Conservation (phyloP, 2,329 filamentous ascomycete genomes). For the Epichloe scottii region DNA sequence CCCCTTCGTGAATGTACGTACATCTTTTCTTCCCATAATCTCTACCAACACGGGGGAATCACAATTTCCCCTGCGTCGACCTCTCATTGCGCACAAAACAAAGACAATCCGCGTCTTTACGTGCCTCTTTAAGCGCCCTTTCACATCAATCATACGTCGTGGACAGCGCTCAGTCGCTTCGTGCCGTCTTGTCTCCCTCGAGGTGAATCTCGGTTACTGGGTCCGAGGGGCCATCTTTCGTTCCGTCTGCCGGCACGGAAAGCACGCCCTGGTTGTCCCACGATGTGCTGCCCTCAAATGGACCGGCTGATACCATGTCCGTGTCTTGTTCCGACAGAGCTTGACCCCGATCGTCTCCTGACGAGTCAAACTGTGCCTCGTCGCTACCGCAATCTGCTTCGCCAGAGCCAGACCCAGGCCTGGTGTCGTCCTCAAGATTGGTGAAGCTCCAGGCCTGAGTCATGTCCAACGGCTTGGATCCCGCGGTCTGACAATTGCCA, state of each 20-base stretch:
- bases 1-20: neutral
- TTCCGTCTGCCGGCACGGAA: constrained; percentile 24
- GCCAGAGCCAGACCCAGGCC: constrained; percentile 19
- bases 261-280: constrained; percentile 27
- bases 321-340: constrained; percentile 17
- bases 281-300: constrained; percentile 7
- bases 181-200: constrained; percentile 24
- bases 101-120: neutral
- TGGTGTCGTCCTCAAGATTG: constrained; percentile 17
- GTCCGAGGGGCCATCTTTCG: constrained; percentile 26
- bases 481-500: constrained; percentile 20
- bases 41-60: neutral
- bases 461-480: constrained; percentile 19
- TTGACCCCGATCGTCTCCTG: constrained; percentile 21
- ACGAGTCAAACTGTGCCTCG: constrained; percentile 29
- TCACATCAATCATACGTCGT: neutral
- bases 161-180: constrained; percentile 10
- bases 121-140: neutral
- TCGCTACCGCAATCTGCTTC: constrained; percentile 29
- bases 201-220: constrained; percentile 39
- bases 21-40: neutral
- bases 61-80: neutral
- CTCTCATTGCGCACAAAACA: neutral
- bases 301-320: constrained; percentile 15
- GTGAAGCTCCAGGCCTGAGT: constrained; percentile 35